Base-by-base conservation (phyloP, 768 basidiomycete species). In the Auricularia sp. region DNA sequence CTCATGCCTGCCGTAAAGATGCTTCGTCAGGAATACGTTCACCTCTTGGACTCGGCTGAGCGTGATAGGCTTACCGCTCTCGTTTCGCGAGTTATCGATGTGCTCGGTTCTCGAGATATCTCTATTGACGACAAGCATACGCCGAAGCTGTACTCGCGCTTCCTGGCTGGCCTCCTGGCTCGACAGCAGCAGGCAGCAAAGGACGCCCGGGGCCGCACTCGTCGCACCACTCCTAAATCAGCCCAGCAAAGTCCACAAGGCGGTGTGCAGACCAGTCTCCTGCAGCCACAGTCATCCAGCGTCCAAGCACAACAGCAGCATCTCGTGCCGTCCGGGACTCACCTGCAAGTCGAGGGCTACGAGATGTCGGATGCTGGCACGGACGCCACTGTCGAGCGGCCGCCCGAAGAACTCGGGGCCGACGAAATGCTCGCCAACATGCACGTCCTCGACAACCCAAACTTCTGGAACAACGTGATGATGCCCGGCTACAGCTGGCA, bases 381-480 rank as follows among this genome's bases (percentile, higher is more conserved):
- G 21, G 56, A 59, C 3, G 56, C 23, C 29, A 59, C 56, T 10
- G 23, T 59, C 18, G 56, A 62, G 60, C 62, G 64, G 47, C 18
- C 54, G 42, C 34, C 16, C 36, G 43, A 64, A 14, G 42, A 51
- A 23, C 12, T 61, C 16, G 63, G 68, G 6, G 85, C 83, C 51
- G 82, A 78, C 0, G 78, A 87, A 56, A 81, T 84, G 73, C 77
- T 88, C 66, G 89, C 88, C 0, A 82, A 87, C 21, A 87, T 91
- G 85, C 81, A 84, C 61, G 84, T 84, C 35, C 77, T 92, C 64
- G 85, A 87, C 66, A 88, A 86, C 61, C 85, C 85, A 2, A 80
- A 76, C 7, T 91, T 85, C 82, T 90, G 87, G 88, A 74, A 80
- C 54, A 87, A 82, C 61, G 87, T 90, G 85, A 87, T 91, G 88